Conservation (phyloP, 768 basidiomycete species). For the Naganishia vaughanmartiniae region DNA sequence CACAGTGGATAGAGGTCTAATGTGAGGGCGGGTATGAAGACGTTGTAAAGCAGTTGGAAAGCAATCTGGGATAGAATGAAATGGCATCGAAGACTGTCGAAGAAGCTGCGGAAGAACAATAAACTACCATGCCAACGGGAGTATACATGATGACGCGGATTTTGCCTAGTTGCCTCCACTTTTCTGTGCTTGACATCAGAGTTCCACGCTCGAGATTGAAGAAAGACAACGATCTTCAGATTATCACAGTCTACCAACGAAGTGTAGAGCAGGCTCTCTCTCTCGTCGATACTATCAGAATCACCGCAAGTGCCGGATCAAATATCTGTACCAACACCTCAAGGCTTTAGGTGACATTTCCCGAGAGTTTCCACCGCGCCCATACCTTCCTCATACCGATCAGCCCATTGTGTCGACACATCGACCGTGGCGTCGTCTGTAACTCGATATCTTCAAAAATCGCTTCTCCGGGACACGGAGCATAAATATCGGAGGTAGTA, state of each 20-base stretch:
- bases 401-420: not conserved
- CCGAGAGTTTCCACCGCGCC: too few species aligned
- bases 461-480: not conserved
- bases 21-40: not conserved
- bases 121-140: not conserved
- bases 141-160: not conserved
- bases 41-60: conserved; percentile 18
- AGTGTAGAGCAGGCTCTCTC: too few species aligned
- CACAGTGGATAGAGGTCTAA: conserved; percentile 57
- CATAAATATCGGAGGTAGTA: not conserved
- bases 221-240: not conserved
- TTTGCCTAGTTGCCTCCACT: conserved; percentile 10
- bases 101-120: too few species aligned
- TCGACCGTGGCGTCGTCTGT: not conserved
- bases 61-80: not conserved
- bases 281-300: too few species aligned
- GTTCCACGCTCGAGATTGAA: conserved; percentile 18
- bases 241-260: too few species aligned
- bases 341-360: too few species aligned
- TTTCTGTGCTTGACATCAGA: not conserved
- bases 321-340: too few species aligned
- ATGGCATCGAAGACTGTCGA: not conserved
- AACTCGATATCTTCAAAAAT: not conserved
- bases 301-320: too few species aligned
- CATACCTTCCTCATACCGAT: too few species aligned